phyloP scores from a whole-genome alignment of 176 grass and related monocot species.

The Bolboschoenus planiculmis region DNA sequence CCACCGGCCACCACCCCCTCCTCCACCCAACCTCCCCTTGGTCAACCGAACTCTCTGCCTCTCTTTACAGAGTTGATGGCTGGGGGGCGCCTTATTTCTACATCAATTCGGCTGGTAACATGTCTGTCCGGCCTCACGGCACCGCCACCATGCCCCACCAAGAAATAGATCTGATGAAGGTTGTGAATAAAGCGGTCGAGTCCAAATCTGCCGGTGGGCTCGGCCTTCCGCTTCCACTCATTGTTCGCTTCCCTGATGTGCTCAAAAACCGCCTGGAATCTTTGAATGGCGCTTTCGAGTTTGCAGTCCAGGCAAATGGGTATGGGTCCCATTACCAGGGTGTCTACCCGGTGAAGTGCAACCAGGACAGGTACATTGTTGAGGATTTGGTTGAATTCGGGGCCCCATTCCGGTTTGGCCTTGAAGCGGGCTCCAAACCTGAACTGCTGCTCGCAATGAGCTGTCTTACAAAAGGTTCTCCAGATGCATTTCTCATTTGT shows the following conservation, averaged over 20 bases:
- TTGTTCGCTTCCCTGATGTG: conserved; percentile 81
- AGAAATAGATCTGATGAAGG: conserved; percentile 89
- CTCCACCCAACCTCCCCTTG: conserved; percentile 17
- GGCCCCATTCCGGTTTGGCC: conserved; percentile 58
- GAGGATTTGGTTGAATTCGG: conserved; percentile 92
- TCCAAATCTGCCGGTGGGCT: conserved; percentile 42
- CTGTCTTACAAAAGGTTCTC: conserved; percentile 54
- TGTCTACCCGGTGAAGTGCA: conserved; percentile 96
- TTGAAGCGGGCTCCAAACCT: conserved; percentile 87
- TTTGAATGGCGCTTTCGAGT: conserved; percentile 64
- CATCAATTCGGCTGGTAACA: conserved; percentile 66
- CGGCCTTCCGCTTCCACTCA: conserved; percentile 56
- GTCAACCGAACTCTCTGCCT: conserved; percentile 64
- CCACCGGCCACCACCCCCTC: conserved; percentile 1
- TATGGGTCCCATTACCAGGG: conserved; percentile 67
- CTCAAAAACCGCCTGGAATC: conserved; percentile 76
- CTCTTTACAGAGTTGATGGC: conserved; percentile 81
- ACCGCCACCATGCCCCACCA: conserved; percentile 49
- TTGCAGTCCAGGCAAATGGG: conserved; percentile 54
- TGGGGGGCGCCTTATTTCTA: conserved; percentile 91
- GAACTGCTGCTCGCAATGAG: conserved; percentile 90
- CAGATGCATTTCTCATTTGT: conserved; percentile 77
- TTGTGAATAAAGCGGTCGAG: conserved; percentile 46
- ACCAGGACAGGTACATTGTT: conserved; percentile 89
- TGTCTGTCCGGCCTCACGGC: conserved; percentile 71